Evolutionary conservation across 495 filamentous ascomycete genomes (phyloP).

Genomic region (Aspergillus egyptiacus): DNA sequence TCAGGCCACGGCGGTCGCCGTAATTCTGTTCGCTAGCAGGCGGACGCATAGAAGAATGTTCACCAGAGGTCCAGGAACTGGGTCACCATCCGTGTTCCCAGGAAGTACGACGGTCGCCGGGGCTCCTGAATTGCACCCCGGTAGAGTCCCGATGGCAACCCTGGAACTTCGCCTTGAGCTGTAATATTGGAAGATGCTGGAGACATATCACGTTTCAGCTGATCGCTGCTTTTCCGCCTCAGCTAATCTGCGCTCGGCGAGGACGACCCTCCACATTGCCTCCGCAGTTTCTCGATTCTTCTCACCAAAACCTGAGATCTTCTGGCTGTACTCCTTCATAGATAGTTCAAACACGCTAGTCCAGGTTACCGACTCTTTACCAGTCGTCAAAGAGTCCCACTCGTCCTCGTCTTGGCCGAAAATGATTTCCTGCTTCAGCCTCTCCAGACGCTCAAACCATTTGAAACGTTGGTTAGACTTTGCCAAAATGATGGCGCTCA

Average conservation of each 20-base stretch:
- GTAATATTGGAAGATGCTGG: neutral
- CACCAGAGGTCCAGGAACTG: too few species aligned
- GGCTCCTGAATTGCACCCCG: too few species aligned
- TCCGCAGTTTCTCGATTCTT: slow-evolving; percentile 28
- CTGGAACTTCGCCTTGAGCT: too few species aligned
- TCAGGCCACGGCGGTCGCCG: too few species aligned
- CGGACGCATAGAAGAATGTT: too few species aligned
- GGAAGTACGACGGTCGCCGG: too few species aligned
- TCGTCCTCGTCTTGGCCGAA: slow-evolving; percentile 52
- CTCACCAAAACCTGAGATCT: slow-evolving; percentile 23
- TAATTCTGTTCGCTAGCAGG: too few species aligned
- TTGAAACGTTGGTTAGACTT: slow-evolving; percentile 43
- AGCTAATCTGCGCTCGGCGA: slow-evolving; percentile 35
- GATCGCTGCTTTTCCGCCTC: slow-evolving; percentile 22
- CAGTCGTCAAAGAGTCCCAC: slow-evolving; percentile 44
- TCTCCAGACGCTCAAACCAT: slow-evolving; percentile 24
- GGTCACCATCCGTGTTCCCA: too few species aligned
- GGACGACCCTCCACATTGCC: slow-evolving; percentile 39
- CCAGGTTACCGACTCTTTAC: slow-evolving; percentile 24
- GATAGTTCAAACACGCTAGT: slow-evolving; percentile 12
- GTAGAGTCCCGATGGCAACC: too few species aligned
- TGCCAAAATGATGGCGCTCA: slow-evolving; percentile 52
- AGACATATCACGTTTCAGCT: neutral
- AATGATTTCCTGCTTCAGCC: slow-evolving; percentile 28
- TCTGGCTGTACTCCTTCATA: slow-evolving; percentile 16